phyloP scores from a whole-genome alignment of 2,329 filamentous ascomycete genomes.

The Iodosphaeria phyllophila region DNA sequence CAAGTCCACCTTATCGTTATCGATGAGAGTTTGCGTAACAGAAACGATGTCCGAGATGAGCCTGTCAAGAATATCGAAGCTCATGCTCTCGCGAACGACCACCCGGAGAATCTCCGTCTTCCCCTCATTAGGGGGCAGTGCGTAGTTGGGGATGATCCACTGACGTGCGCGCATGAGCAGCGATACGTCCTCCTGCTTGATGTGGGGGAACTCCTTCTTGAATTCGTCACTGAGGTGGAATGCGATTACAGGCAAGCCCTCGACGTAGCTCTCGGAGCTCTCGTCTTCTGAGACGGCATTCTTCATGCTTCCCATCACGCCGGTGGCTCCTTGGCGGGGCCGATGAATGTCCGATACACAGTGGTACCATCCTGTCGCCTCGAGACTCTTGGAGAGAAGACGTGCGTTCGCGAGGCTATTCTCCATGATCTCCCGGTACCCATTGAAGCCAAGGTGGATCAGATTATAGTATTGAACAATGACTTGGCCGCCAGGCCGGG shows the following conservation, averaged over 20 bases:
- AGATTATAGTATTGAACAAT: constrained; percentile 59
- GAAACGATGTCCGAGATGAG: constrained; percentile 40
- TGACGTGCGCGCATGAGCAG: constrained; percentile 45
- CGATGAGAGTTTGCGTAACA: constrained; percentile 42
- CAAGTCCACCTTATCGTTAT: constrained; percentile 30
- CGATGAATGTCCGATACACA: constrained; percentile 49
- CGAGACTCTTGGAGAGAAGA: constrained; percentile 41
- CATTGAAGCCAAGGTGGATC: constrained; percentile 48
- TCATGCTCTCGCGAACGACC: constrained; percentile 48
- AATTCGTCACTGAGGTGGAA: constrained; percentile 45
- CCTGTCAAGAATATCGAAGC: constrained; percentile 45
- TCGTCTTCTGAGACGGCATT: constrained; percentile 21
- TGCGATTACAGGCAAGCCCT: constrained; percentile 49
- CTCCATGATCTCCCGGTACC: constrained; percentile 46
- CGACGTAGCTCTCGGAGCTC: constrained; percentile 39
- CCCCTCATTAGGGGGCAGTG: no score
- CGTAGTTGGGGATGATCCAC: constrained; percentile 57
- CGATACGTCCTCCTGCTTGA: constrained; percentile 45
- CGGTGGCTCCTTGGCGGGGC: constrained; percentile 23
- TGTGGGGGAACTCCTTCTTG: constrained; percentile 37
- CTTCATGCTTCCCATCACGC: constrained; percentile 13
- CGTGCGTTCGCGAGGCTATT: constrained; percentile 47
- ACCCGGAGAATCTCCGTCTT: constrained; percentile 47
- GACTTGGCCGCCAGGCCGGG: constrained; percentile 48
- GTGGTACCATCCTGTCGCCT: constrained; percentile 46